Evolutionary conservation across 208 protist genomes (phyloP).

Genomic region (Trypanosoma conorhini): DNA sequence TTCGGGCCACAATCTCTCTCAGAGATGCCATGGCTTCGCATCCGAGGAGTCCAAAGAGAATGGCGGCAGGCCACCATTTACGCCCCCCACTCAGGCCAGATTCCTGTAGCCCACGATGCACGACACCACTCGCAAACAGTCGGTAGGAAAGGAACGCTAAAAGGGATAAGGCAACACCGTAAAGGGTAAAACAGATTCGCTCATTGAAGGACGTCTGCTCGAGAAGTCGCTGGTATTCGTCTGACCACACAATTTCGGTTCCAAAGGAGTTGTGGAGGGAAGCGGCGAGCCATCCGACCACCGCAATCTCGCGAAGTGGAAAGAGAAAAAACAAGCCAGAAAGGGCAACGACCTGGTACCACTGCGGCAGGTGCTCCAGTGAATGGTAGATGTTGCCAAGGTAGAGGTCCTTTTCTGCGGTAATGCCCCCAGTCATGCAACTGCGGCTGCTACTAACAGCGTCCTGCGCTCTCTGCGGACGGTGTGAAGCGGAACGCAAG

Average conservation of each 20-base stretch:
- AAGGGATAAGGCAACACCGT: conserved; percentile 63
- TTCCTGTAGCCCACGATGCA: conserved; percentile 39
- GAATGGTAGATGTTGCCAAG: conserved; percentile 72
- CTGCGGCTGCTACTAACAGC: background rate
- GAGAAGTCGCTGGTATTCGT: conserved; percentile 64
- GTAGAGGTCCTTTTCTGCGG: conserved; percentile 31
- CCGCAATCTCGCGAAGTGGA: conserved; percentile 64
- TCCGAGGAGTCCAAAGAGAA: conserved; percentile 21
- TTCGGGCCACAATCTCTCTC: conserved; percentile 23
- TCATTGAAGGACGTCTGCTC: conserved; percentile 86
- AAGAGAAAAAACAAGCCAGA: conserved; percentile 68
- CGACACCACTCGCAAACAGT: conserved; percentile 53
- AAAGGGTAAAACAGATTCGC: conserved; percentile 82
- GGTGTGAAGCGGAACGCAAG: background rate
- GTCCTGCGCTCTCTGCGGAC: background rate
- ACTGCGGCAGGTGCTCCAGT: conserved; percentile 75
- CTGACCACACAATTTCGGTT: conserved; percentile 73
- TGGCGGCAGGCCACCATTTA: conserved; percentile 23
- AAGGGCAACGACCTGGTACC: conserved; percentile 76
- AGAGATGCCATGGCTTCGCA: conserved; percentile 28
- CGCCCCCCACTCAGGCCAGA: conserved; percentile 33
- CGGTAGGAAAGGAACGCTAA: conserved; percentile 47
- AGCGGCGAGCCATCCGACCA: conserved; percentile 73
- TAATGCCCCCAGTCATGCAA: background rate
- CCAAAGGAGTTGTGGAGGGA: conserved; percentile 81